Conservation (phyloP, 208 protist genomes). For the Leishmania major region DNA sequence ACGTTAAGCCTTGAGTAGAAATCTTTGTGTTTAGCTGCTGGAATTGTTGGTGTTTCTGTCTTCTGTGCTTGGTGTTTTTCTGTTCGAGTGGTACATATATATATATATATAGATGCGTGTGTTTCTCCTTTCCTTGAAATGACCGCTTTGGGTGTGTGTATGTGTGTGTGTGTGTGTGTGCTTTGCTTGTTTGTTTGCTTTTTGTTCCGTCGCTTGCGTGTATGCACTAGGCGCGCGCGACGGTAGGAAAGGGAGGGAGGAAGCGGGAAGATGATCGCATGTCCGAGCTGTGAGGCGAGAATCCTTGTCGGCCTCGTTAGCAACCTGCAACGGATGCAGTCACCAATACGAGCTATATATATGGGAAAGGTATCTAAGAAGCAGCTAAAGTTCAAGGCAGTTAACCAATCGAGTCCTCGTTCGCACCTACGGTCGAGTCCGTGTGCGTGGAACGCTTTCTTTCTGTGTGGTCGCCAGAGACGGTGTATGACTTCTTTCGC, state of each 20-base stretch:
- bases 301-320: neutral
- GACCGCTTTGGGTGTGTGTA: too few relatives aligned
- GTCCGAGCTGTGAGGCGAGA: too few relatives aligned
- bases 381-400: neutral
- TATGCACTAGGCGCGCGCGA: too few relatives aligned
- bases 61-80: neutral
- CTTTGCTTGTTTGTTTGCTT: too few relatives aligned
- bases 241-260: too few relatives aligned
- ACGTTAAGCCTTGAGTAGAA: too few relatives aligned
- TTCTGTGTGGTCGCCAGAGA: neutral
- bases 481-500: neutral
- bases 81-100: too few relatives aligned
- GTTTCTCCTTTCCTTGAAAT: too few relatives aligned
- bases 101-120: too few relatives aligned
- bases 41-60: neutral
- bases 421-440: neutral
- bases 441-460: neutral
- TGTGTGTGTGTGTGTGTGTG: too few relatives aligned
- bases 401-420: neutral
- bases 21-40: neutral
- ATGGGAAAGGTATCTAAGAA: neutral
- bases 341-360: neutral
- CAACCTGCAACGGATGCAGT: neutral
- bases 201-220: too few relatives aligned
- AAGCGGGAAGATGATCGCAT: too few relatives aligned